Evolutionary conservation across 2,329 filamentous ascomycete species (phyloP).

Genomic region (Cladosporium sphaerospermum): DNA sequence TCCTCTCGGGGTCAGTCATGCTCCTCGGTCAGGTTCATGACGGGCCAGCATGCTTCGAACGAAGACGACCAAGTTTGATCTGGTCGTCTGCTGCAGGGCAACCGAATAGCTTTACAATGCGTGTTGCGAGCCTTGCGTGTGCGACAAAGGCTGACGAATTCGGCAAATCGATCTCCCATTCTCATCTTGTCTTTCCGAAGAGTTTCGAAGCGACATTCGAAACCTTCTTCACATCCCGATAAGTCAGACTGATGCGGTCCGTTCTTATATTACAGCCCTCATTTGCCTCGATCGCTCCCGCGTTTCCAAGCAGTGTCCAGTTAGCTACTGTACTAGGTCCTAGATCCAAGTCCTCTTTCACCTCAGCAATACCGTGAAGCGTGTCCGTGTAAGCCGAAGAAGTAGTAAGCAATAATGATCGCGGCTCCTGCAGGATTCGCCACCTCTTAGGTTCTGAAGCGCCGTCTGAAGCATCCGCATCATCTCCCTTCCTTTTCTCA

Average conservation of each 20-base stretch:
- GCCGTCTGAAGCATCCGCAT: constrained; percentile 7
- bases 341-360: constrained; percentile 60
- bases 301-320: constrained; percentile 59
- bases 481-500: constrained; percentile 31
- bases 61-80: too few species aligned
- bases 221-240: constrained; percentile 80
- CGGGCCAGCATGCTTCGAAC: too few species aligned
- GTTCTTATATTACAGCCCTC: constrained; percentile 52
- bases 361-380: constrained; percentile 67
- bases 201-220: constrained; percentile 66
- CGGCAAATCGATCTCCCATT: too few species aligned
- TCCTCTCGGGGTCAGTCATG: too few species aligned
- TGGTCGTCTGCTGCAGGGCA: too few species aligned
- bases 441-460: constrained; percentile 28
- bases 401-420: constrained; percentile 70
- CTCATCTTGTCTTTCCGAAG: constrained; percentile 37
- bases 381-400: constrained; percentile 62
- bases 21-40: too few species aligned
- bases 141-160: too few species aligned
- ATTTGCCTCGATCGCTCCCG: constrained; percentile 32
- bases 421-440: constrained; percentile 73
- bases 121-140: too few species aligned
- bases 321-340: constrained; percentile 55
- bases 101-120: too few species aligned
- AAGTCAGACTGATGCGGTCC: constrained; percentile 68